Percentiles rank a stretch among this genome's conserved stretches.
Conservation (phyloP, 2,329 filamentous ascomycete genomes). For the Ceratocystis albifundus region DNA sequence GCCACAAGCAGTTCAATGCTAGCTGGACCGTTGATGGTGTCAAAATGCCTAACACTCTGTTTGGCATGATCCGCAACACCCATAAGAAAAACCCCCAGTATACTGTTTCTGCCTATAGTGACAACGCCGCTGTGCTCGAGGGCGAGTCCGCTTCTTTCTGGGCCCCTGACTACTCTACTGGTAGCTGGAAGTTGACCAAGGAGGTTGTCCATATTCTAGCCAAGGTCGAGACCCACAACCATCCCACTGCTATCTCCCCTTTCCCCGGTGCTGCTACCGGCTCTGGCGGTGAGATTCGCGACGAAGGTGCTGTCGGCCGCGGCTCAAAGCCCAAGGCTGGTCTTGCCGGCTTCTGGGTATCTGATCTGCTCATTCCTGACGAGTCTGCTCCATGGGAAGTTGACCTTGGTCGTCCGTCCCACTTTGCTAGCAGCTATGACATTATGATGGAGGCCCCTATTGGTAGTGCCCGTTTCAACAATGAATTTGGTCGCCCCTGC, state of each 20-base stretch:
- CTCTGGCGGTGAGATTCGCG: constrained; percentile 87
- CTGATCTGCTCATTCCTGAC: constrained; percentile 80
- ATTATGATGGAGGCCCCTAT: constrained; percentile 98
- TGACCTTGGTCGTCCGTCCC: constrained; percentile 76
- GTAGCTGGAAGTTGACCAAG: constrained; percentile 76
- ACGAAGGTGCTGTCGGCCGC: constrained; percentile 86
- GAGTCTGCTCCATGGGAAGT: constrained; percentile 78
- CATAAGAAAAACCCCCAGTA: constrained; percentile 69
- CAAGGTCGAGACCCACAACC: constrained; percentile 97
- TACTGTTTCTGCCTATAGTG: constrained; percentile 92
- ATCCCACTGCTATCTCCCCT: constrained; percentile 89
- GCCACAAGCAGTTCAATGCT: constrained; percentile 87
- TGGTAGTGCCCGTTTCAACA: constrained; percentile 91
- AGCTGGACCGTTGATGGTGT: constrained; percentile 89
- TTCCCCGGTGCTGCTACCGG: constrained; percentile 90
- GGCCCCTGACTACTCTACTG: constrained; percentile 76
- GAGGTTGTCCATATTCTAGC: constrained; percentile 78
- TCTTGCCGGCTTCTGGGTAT: constrained; percentile 86
- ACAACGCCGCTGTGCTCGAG: constrained; percentile 81
- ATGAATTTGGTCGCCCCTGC: constrained; percentile 88
- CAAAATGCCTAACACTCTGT: constrained; percentile 67
- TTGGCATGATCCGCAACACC: constrained; percentile 94
- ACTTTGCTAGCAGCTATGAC: constrained; percentile 87
- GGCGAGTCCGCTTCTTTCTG: constrained; percentile 46
- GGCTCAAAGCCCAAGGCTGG: constrained; percentile 90